Evolutionary conservation across 1,284 basidiomycete genomes (phyloP), one percentile per base, ranked within the genome.

Genomic region (Ustilago vetiveriae): DNA sequence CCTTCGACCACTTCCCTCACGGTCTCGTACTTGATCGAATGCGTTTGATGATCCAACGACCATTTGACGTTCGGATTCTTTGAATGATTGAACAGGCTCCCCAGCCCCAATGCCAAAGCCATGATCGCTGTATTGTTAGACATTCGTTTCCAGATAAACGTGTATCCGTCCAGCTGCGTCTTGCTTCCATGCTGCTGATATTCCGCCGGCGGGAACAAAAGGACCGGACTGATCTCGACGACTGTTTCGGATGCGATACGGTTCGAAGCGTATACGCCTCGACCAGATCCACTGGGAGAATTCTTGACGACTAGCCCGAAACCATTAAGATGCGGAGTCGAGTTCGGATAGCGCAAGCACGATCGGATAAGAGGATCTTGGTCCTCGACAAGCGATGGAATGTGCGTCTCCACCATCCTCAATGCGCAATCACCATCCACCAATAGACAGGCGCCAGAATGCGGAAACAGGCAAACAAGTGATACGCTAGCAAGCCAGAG

Each of bases 101-200:
- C 93, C 24, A 95, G 85, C 2, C 94, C 94, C 0, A 95, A 82
- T 0, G 91, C 90, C 2, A 98, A 85, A 0, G 91, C 94, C 90
- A 92, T 92, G 6, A 71, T 37, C 4, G 55, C 53, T 14, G 22
- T 22, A 1, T 58, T 47, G 2, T 32, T 35, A 5, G 16, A 24
- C 2, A 88, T 87, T 40, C 72, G 90, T 43, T 67, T 67, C 79
- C 92, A 96, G 38, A 87, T 89, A 78, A 94, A 94, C 0, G 91
- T 89, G 79, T 94, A 94, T 45, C 90, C 88, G 69, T 94, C 90
- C 14, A 95, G 83, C 0, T 90, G 83, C 0, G 91, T 94, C 72
- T 89, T 60, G 23, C 68, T 70, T 0, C 78, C 79, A 50, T 76
- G 51, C 9, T 35, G 22, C 7, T 41, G 24, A 44, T 80, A 81